Evolutionary conservation across 352 stramenopile genomes (phyloP), one percentile per base, ranked within the genome.

Genomic region (Phytophthora tentaculata): DNA sequence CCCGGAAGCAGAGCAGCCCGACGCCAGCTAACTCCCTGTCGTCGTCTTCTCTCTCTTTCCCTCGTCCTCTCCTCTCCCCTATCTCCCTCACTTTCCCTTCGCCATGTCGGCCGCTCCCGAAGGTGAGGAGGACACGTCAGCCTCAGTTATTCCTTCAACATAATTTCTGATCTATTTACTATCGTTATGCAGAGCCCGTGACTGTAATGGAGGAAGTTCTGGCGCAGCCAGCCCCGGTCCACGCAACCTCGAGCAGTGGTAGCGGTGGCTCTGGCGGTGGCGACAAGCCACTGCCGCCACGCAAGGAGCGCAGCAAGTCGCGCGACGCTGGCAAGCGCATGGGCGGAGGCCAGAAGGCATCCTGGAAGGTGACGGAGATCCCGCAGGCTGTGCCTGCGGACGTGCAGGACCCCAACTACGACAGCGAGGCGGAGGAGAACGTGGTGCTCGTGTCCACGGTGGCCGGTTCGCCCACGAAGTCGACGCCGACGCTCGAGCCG

Each of bases 331-430:
- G 83, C 57, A 96, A 96, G 69, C 88, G 88, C 76, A 95, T 95
- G 86, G 88, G 88, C 64, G 88, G 88, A 47, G 88, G 88, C 9
- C 88, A 96, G 74, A 96, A 95, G 64, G 88, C 83, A 29, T 80
- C 90, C 57, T 96, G 88, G 88, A 91, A 95, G 53, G 74, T 86
- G 22, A 88, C 85, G 45, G 82, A 95, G 64, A 79, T 97, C 61
- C 67, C 90, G 29, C 71, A 59, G 37, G 66, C 81, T n/a, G 84
- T 92, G 20, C 66, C 74, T 19, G 67, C 86, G 1, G 94, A 98
- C 70, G 79, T 91, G 59, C 74, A 97, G 29, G 96, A 99, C 84
- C 96, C 96, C 9, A 93, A 98, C 50, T 99, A 92, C 63, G 92
- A 98, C 69, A 97, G 93, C 61, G 91, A 98, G 66, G 88, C 74